phyloP scores from a whole-genome alignment of 108 stramenopile genomes.

The Chaetoceros muelleri region DNA sequence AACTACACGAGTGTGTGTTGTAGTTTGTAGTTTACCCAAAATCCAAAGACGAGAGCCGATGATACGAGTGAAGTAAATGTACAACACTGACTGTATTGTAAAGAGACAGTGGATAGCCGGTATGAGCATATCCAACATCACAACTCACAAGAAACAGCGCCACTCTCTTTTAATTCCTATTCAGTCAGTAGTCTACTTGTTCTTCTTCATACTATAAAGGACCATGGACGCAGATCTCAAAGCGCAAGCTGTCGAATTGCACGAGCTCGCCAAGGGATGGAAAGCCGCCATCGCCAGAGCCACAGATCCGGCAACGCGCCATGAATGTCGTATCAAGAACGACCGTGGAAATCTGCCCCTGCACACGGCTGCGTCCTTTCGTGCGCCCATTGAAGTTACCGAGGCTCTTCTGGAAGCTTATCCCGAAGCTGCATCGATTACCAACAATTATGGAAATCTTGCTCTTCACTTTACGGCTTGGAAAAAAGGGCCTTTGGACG shows the following conservation, averaged over 20 bases:
- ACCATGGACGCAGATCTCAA: conserved; percentile 3
- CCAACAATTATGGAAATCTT: conserved; percentile 84
- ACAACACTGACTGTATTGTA: too few relatives aligned
- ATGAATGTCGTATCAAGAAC: conserved; percentile 61
- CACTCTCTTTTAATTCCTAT: too few relatives aligned
- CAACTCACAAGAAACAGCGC: too few relatives aligned
- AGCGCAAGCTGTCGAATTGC: conserved; percentile 49
- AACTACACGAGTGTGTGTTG: too few relatives aligned
- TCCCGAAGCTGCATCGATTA: conserved; percentile 72
- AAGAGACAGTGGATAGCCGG: too few relatives aligned
- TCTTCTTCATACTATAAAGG: too few relatives aligned
- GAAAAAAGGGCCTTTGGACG: conserved; percentile 84
- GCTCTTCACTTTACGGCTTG: conserved; percentile 78
- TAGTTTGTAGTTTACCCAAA: too few relatives aligned
- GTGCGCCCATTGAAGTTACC: conserved; percentile 64
- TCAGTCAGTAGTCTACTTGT: too few relatives aligned
- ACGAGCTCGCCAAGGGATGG: conserved; percentile 84
- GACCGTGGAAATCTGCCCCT: conserved; percentile 83
- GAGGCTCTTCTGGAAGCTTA: conserved; percentile 79
- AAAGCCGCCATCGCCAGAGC: conserved; percentile 74
- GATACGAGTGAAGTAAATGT: too few relatives aligned
- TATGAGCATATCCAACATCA: too few relatives aligned
- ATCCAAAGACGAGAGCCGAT: too few relatives aligned
- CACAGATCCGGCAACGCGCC: conserved; percentile 65
- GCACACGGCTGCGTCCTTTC: conserved; percentile 75